phyloP scores from a whole-genome alignment of 305 asterid species.

The Fraxinus xanthoxyloides region DNA sequence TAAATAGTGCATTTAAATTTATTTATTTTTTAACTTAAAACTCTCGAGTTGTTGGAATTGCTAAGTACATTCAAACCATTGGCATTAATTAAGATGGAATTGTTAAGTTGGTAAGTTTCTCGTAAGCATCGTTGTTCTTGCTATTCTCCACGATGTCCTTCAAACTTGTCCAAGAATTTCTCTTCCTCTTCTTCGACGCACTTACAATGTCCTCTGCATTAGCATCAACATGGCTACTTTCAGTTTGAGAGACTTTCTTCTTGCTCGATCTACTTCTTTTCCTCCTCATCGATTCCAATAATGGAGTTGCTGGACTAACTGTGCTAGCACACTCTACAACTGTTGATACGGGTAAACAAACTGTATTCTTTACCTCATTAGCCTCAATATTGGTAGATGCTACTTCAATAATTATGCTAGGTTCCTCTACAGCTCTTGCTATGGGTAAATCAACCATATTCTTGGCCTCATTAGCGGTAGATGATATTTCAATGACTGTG shows the following conservation, averaged over 20 bases:
- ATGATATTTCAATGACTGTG: not conserved
- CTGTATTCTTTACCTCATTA: conserved; percentile 7
- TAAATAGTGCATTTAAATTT: no score
- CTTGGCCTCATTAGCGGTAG: not conserved
- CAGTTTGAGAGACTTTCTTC: conserved; percentile 40
- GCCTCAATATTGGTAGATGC: not conserved
- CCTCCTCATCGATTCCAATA: conserved; percentile 52
- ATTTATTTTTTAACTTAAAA: not conserved
- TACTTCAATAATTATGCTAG: not conserved
- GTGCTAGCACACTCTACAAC: not conserved
- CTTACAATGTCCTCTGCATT: conserved; percentile 27
- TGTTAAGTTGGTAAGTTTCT: conserved; percentile 32
- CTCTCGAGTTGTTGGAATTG: not conserved
- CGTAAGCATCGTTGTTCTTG: conserved; percentile 27
- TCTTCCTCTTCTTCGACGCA: conserved; percentile 49
- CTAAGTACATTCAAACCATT: not conserved
- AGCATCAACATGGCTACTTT: conserved; percentile 17
- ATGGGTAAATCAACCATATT: conserved; percentile 25
- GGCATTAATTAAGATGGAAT: conserved; percentile 36
- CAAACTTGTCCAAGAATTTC: conserved; percentile 65
- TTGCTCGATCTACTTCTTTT: conserved; percentile 48
- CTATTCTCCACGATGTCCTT: conserved; percentile 61
- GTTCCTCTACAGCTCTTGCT: conserved; percentile 7
- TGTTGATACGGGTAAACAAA: conserved; percentile 23
- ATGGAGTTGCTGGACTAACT: conserved; percentile 44